Conservation (phyloP, 2,329 filamentous ascomycete genomes). For the Clarireedia sp. region DNA sequence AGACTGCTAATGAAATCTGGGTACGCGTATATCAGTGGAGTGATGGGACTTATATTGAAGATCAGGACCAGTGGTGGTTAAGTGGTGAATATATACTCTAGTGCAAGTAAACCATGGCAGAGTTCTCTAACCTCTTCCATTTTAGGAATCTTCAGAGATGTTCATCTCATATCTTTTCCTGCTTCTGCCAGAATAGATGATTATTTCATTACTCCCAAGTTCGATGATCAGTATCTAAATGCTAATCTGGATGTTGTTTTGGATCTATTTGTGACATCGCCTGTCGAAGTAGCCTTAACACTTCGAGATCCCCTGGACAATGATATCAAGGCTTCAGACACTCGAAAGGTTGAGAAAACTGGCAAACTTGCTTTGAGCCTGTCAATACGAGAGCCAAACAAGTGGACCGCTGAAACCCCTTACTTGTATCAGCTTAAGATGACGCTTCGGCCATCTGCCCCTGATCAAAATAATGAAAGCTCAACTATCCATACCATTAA, state of each 20-base stretch:
- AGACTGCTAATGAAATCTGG: slow-evolving; percentile 45
- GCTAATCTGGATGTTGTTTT: slow-evolving; percentile 29
- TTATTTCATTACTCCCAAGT: slow-evolving; percentile 45
- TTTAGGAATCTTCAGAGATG: slow-evolving; percentile 56
- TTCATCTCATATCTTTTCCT: slow-evolving; percentile 52
- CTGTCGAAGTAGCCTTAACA: slow-evolving; percentile 3
- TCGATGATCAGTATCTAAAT: slow-evolving; percentile 44
- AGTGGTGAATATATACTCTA: slow-evolving; percentile 36
- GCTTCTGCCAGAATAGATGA: slow-evolving; percentile 45
- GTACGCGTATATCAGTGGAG: slow-evolving; percentile 66
- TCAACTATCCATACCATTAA: slow-evolving; percentile 25
- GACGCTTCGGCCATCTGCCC: slow-evolving; percentile 23
- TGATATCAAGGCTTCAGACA: background rate
- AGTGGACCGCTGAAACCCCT: slow-evolving; percentile 63
- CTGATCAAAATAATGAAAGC: slow-evolving; percentile 24
- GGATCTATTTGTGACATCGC: background rate
- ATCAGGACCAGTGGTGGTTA: slow-evolving; percentile 61
- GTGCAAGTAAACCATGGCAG: background rate
- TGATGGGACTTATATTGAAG: slow-evolving; percentile 62
- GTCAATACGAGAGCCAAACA: slow-evolving; percentile 42
- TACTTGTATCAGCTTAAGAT: slow-evolving; percentile 50
- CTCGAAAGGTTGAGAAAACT: background rate
- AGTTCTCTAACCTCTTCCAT: background rate
- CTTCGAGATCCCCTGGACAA: slow-evolving; percentile 10
- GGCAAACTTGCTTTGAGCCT: slow-evolving; percentile 4